Evolutionary conservation across 345 rosid genomes (phyloP), one percentile per base, ranked within the genome.

Genomic region (Lepidium sativum): DNA sequence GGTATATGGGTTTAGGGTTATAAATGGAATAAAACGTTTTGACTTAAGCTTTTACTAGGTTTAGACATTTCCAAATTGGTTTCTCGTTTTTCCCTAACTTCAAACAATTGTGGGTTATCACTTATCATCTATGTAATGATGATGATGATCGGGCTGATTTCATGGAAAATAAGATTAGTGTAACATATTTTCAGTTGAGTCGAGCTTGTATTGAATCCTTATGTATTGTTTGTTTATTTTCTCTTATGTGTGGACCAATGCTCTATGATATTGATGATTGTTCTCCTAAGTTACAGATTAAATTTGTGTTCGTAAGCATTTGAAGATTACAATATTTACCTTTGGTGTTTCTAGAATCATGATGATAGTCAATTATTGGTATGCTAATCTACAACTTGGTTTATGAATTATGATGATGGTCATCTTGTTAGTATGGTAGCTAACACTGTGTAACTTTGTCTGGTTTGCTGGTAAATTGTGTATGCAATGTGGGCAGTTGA

Each of bases 331-430:
- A 51, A 5, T 27, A 0, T 27, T 27, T 80, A 66, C 81, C 83
- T 0, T 42, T 63, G 21, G 71, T 76, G 49, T 81, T 84, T 60
- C 82, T 25, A 25, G 29, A 25, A 50, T 51, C 37, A 70, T 54
- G 78, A 80, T 65, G 82, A 80, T 80, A n/a, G n/a, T n/a, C n/a
- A n/a, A n/a, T n/a, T n/a, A n/a, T n/a, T n/a, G n/a, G n/a, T n/a
- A n/a, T n/a, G 67, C 32, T 10, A 51, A 27, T 52, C n/a, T n/a
- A n/a, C n/a, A n/a, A n/a, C n/a, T n/a, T n/a, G n/a, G n/a, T n/a
- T n/a, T n/a, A n/a, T n/a, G n/a, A n/a, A n/a, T n/a, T n/a, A n/a
- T n/a, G n/a, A n/a, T n/a, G n/a, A n/a, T n/a, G n/a, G n/a, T n/a
- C n/a, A n/a, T n/a, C n/a, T n/a, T n/a, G n/a, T n/a, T n/a, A n/a